A percentile compares a stretch with the other conserved stretches of the same genome.
Evolutionary conservation across 148 eudicot species (phyloP).

Genomic region (Pharnaceum exiguum): DNA sequence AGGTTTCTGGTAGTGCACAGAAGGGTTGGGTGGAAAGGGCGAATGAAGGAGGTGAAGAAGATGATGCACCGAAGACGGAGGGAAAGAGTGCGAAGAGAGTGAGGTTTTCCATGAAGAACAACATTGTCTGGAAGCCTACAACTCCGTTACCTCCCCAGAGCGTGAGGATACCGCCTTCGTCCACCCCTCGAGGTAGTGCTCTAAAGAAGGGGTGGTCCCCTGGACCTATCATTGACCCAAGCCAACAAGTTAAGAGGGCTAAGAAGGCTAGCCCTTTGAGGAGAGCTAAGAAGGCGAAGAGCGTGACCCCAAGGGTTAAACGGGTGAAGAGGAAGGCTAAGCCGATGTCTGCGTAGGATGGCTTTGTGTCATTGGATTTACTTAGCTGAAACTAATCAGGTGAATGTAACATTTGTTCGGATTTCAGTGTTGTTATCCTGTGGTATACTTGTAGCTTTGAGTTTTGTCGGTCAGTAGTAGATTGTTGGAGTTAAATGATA

Average conservation of each 20-base stretch:
- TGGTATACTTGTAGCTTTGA: too few relatives aligned
- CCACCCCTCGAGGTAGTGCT: constrained; percentile 90
- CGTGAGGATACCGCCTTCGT: constrained; percentile 85
- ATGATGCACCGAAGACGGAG: constrained; percentile 25
- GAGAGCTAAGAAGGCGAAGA: constrained; percentile 51
- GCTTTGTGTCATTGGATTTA: constrained; percentile 7
- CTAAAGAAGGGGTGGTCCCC: constrained; percentile 86
- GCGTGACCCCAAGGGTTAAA: constrained; percentile 47
- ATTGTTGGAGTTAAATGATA: constrained; percentile 1
- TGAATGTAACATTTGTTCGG: constrained; percentile 17
- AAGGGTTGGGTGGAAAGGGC: constrained; percentile 19
- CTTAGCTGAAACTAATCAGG: constrained; percentile 17
- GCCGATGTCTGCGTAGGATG: constrained; percentile 27
- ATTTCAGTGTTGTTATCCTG: constrained; percentile 17
- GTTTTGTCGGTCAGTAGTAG: too few relatives aligned
- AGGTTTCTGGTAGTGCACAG: constrained; percentile 10
- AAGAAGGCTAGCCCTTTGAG: constrained; percentile 40
- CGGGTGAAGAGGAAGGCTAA: constrained; percentile 49
- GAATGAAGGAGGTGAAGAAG: constrained; percentile 22
- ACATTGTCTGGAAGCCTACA: constrained; percentile 87
- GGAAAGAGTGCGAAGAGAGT: constrained; percentile 73
- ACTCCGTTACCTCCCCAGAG: constrained; percentile 82
- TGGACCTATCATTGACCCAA: constrained; percentile 68
- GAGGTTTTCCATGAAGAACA: constrained; percentile 81
- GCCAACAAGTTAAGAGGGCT: constrained; percentile 39